phyloP scores from a whole-genome alignment of 352 stramenopile genomes.

The Phytophthora pseudosyringae region DNA sequence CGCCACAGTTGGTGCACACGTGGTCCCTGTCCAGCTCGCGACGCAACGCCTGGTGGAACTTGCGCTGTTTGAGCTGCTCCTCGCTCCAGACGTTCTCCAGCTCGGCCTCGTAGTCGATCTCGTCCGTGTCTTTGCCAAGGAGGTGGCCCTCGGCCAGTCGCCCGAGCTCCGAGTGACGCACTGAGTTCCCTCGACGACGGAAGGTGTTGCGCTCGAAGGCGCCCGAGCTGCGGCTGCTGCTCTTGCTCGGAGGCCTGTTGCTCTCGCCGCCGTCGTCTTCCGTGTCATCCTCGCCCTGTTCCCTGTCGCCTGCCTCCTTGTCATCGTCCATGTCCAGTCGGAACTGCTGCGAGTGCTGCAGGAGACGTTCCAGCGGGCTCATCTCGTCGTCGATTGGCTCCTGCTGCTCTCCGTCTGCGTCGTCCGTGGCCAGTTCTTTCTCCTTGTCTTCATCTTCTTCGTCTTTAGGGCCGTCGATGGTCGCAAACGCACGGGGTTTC shows the following conservation, averaged over 20 bases:
- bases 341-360: conserved; percentile 76
- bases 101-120: conserved; percentile 79
- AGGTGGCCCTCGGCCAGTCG: conserved; percentile 23
- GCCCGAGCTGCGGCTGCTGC: background rate
- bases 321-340: conserved; percentile 41
- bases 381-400: conserved; percentile 35
- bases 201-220: conserved; percentile 12
- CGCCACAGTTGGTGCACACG: conserved; percentile 81
- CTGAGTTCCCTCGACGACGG: conserved; percentile 22
- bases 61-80: conserved; percentile 51
- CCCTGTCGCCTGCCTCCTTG: conserved; percentile 13
- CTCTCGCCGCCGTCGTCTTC: conserved; percentile 5
- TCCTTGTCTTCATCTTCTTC: conserved; percentile 31
- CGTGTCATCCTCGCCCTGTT: conserved; percentile 22
- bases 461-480: conserved; percentile 7
- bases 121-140: conserved; percentile 38
- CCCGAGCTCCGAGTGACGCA: conserved; percentile 19
- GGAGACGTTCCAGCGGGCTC: conserved; percentile 69
- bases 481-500: conserved; percentile 23
- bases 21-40: conserved; percentile 64
- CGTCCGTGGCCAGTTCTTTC: conserved; percentile 8
- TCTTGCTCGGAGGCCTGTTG: background rate
- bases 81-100: conserved; percentile 57
- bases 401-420: background rate
- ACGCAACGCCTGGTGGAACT: conserved; percentile 67